Evolutionary conservation across 805 yeast species (phyloP), one percentile per base, ranked within the genome.

Genomic region (Candida cerambycidarum): DNA sequence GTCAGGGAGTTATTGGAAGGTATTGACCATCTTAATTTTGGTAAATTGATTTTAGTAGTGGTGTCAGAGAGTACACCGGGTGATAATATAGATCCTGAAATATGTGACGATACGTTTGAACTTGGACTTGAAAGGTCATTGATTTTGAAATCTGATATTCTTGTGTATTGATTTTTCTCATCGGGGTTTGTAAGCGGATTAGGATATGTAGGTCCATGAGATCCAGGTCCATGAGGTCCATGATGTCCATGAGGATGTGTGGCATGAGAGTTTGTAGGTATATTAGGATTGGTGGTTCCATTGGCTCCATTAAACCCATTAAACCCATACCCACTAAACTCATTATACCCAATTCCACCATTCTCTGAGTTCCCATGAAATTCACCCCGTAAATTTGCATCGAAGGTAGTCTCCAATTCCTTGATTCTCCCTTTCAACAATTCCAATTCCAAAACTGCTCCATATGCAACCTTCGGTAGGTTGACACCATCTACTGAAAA

Each of bases 381-480:
- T 16, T 9, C 12, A 12, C 33, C 13, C 29, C 4, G 18, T 18
- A 32, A 4, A 18, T 18, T 32, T 2, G 15, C 4, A 18, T 32
- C 35, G 3, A 32, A 7, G 9, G 38, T 7, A 23, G 11, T 71
- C 49, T 75, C 80, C 4, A 75, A 63, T 48, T 71, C 71, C 40
- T 63, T 69, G 30, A 75, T 70, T 43, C 72, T 66, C 38, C 44
- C 53, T 47, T 65, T 75, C 54, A 55, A 67, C 19, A 58, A 46
- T 27, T 73, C 73, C 63, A 69, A 32, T 1, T 53, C 55, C 1
- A 47, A 41, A 1, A 35, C 8, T 9, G 35, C 32, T 6, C 29
- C 38, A 24, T 34, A 23, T 3, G 29, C 38, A 3, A 23, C 13
- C 5, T 32, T 61, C 3, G n/a, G 19, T 5, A 30, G 5, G 27